Base-by-base conservation (phyloP, 768 basidiomycete genomes). In the Dioszegia aurantiaca region DNA sequence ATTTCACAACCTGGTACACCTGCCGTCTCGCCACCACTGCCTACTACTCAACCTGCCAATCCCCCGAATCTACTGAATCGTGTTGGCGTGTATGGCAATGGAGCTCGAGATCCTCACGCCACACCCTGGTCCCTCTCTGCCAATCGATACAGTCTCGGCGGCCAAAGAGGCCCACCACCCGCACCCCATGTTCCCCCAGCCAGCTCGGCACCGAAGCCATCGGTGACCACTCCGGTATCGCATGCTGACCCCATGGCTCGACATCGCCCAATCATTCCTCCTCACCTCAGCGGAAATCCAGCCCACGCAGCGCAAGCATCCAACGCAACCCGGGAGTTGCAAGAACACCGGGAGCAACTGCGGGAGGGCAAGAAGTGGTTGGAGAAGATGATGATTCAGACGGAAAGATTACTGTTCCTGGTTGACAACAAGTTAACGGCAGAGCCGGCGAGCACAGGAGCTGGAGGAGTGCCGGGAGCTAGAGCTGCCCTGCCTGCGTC, bases 281-380 rank as follows among this genome's bases (percentile, higher is more conserved):
- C 16, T 44, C 27, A 26, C 40, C 36, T 28, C n/a, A 53, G 49
- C 39, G 31, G 52, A 21, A 44, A 57, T 27, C 42, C 61, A 43
- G 64, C 19, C 28, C 26, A 26, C 31, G 67, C 28, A 55, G 64
- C 31, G n/a, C 70, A 69, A 26, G 64, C 67, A 51, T 33, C 61
- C 2, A 64, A 70, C 61, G 67, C 64, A 47, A 63, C 69, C 6
- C 66, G 70, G 8, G 75, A 77, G 51, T 62, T 77, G 0, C 31
- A 54, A 14, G 75, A 77, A 42, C 75, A 77, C 43, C 69, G 73
- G 9, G 75, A 77, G 44, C 68, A 72, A 47, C 65, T 77, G 4
- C 56, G 74, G 19, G 73, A 77, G 39, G 73, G 73, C 58, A 73
- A 72, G 48, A 46, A 62, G 45, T 77, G 75, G 75, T 56, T 77